A percentile compares a stretch with the other conserved stretches of the same genome.
These are phyloP conservation scores for Yamadazyma buinensis DNA, from an alignment of 1,139 yeast species.

Conservation along the genomic window DNA sequence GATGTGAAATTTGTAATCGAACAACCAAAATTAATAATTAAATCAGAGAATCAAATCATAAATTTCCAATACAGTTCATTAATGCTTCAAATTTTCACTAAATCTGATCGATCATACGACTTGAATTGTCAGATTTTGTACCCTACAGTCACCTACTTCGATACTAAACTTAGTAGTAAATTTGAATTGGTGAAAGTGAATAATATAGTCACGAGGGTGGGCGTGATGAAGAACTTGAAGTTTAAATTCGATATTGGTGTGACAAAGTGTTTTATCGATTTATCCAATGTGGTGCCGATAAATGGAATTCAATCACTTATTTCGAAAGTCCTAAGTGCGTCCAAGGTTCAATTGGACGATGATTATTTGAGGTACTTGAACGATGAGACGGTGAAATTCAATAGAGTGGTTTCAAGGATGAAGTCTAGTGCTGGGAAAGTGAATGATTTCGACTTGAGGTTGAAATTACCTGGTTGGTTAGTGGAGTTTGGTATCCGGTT, in stretches of 20 bases:
- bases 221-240: conserved; percentile 29
- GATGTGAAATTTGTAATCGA: conserved; percentile 41
- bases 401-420: conserved; percentile 7
- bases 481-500: conserved; percentile 30
- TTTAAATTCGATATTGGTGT: conserved; percentile 22
- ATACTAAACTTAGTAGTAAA: conserved; percentile 11
- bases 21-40: conserved; percentile 39
- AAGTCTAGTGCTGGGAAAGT: too few species aligned
- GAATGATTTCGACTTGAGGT: too few species aligned
- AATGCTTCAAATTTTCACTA: conserved; percentile 34
- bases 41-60: conserved; percentile 26
- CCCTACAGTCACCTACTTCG: conserved; percentile 31
- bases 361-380: too few species aligned
- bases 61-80: conserved; percentile 37
- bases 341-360: too few species aligned
- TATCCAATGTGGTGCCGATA: conserved; percentile 29
- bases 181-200: conserved; percentile 20
- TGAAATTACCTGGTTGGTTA: conserved; percentile 49
- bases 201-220: conserved; percentile 21
- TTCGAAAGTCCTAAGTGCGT: too few species aligned
- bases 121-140: conserved; percentile 33
- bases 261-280: conserved; percentile 21
- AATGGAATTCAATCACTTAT: conserved; percentile 30
- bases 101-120: conserved; percentile 32
- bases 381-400: conserved; percentile 14